Evolutionary conservation across 805 yeast species (phyloP).

Genomic region (Kodamaea sagamina): DNA sequence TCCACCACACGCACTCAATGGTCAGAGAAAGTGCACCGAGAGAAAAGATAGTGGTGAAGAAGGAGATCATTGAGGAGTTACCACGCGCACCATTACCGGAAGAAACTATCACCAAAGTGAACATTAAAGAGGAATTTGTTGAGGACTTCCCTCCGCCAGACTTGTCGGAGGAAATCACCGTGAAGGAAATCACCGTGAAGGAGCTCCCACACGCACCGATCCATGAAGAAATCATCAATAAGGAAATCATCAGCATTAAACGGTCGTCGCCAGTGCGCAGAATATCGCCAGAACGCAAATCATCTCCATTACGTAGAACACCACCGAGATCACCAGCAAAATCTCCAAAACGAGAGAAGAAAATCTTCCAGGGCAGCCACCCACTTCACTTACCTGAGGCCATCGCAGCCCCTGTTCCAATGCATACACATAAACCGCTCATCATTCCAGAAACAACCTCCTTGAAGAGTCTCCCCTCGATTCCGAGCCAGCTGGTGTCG

Average conservation of each 20-base stretch:
- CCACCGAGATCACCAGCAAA: constrained; percentile 1
- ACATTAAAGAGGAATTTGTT: too few relatives aligned
- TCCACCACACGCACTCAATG: constrained; percentile 8
- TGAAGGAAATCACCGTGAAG: too few relatives aligned
- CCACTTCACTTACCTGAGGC: not conserved
- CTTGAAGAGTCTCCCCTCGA: not conserved
- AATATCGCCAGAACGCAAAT: too few relatives aligned
- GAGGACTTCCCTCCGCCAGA: too few relatives aligned
- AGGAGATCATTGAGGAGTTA: constrained; percentile 4
- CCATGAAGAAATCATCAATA: too few relatives aligned
- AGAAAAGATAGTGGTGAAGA: constrained; percentile 2
- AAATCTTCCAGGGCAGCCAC: not conserved
- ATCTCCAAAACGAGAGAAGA: not conserved
- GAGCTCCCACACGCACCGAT: too few relatives aligned
- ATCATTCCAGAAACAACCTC: constrained; percentile 9
- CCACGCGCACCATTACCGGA: constrained; percentile 3
- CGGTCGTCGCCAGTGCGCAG: too few relatives aligned
- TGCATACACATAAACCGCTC: constrained; percentile 10
- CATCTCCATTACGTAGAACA: not conserved
- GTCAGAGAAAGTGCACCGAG: not conserved
- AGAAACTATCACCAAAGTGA: not conserved
- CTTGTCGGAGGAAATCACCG: too few relatives aligned
- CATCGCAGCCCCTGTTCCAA: constrained; percentile 2
- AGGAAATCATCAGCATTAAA: too few relatives aligned
- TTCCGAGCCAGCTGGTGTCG: not conserved